phyloP scores from a whole-genome alignment of 495 filamentous ascomycete genomes.

The Penicillium tannophilum region DNA sequence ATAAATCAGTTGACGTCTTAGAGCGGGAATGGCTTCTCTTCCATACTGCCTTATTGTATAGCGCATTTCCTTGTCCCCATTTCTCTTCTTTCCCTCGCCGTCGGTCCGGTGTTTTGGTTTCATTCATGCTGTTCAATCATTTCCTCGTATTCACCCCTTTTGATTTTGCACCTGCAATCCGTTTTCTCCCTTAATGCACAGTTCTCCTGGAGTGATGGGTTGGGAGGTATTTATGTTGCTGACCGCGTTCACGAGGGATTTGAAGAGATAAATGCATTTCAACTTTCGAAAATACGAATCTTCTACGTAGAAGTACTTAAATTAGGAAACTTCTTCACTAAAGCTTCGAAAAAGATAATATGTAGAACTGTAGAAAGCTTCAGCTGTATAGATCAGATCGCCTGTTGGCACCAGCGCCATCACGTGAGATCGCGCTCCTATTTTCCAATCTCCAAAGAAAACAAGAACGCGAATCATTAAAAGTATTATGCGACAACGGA shows the following conservation, averaged over 20 bases:
- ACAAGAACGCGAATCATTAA: background rate
- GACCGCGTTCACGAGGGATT: constrained; percentile 13
- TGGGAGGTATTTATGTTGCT: constrained; percentile 13
- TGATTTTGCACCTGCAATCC: constrained; percentile 5
- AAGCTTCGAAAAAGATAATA: too few species aligned
- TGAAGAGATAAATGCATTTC: constrained; percentile 22
- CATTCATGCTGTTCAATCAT: constrained; percentile 5
- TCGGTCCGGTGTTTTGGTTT: constrained; percentile 29
- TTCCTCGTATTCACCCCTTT: background rate
- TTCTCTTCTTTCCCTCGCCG: constrained; percentile 17
- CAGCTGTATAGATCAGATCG: constrained; percentile 18
- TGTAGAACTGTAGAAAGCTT: too few species aligned
- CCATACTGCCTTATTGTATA: constrained; percentile 30
- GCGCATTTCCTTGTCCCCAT: constrained; percentile 22
- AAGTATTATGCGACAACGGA: background rate
- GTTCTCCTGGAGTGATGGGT: constrained; percentile 17
- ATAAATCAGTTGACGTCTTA: constrained; percentile 34
- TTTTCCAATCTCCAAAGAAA: constrained; percentile 5
- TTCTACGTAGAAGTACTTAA: too few species aligned
- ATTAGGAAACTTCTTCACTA: too few species aligned
- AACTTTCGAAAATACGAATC: background rate
- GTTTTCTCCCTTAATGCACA: constrained; percentile 16
- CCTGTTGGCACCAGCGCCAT: constrained; percentile 29
- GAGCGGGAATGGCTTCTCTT: constrained; percentile 22
- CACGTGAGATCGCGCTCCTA: constrained; percentile 26